A percentile compares a stretch with the other conserved stretches of the same genome.
Conservation (phyloP, 1,139 yeast genomes). For the Yamadazyma buinensis region DNA sequence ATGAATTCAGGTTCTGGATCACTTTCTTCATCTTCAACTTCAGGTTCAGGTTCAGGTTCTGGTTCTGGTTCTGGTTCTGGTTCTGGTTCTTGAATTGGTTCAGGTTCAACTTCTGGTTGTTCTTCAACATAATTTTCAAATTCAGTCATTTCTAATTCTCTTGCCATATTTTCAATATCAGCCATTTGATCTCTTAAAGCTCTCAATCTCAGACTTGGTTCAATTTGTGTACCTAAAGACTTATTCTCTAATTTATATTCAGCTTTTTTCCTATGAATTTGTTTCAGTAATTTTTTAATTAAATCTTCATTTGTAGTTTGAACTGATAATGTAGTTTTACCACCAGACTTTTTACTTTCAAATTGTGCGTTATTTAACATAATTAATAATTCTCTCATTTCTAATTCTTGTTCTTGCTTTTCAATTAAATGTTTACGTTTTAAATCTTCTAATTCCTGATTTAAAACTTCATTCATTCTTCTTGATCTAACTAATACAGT, state of each 20-base stretch:
- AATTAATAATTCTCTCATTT: conserved; percentile 79
- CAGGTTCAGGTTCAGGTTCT: conserved; percentile 18
- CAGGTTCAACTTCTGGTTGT: conserved; percentile 13
- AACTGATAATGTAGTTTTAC: conserved; percentile 37
- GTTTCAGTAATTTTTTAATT: conserved; percentile 50
- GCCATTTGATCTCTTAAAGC: conserved; percentile 84
- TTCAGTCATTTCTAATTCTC: conserved; percentile 83
- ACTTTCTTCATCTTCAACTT: conserved; percentile 16
- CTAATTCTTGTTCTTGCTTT: conserved; percentile 83
- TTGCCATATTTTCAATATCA: conserved; percentile 75
- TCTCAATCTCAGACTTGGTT: conserved; percentile 74
- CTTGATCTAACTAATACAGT: conserved; percentile 64
- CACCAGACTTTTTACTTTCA: conserved; percentile 25
- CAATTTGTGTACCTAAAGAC: conserved; percentile 57
- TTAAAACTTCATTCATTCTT: conserved; percentile 60
- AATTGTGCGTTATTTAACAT: conserved; percentile 48
- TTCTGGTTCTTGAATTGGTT: conserved; percentile 13
- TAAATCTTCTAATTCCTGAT: conserved; percentile 65
- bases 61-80: conserved; percentile 14
- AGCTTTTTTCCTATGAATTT: conserved; percentile 58
- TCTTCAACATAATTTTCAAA: conserved; percentile 45
- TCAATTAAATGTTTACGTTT: conserved; percentile 69
- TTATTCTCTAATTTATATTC: conserved; percentile 57
- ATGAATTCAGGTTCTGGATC: conserved; percentile 16
- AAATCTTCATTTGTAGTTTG: conserved; percentile 43